Percentiles rank a stretch among this genome's conserved stretches.
These are phyloP conservation scores for Argentina anserina DNA, from an alignment of 306 rosid species.

Conservation along the genomic window DNA sequence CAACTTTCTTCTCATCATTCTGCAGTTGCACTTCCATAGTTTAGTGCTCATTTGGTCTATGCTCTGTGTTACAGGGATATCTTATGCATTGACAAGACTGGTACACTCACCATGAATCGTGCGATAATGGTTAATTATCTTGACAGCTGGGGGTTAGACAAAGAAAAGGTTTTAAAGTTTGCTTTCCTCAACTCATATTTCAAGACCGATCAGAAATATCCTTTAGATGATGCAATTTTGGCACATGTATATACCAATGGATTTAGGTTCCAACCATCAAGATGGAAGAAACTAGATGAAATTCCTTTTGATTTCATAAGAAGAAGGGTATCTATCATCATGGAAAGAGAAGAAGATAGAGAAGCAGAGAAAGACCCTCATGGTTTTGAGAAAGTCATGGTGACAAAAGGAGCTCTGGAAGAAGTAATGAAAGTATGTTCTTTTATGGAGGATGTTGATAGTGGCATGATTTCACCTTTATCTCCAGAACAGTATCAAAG, in stretches of 20 bases:
- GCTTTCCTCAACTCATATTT: slow-evolving; percentile 79
- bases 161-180: slow-evolving; percentile 55
- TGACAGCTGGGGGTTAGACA: slow-evolving; percentile 44
- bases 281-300: slow-evolving; percentile 71
- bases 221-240: slow-evolving; percentile 73
- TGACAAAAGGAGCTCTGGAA: slow-evolving; percentile 83
- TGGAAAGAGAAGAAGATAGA: slow-evolving; percentile 45
- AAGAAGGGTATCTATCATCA: slow-evolving; percentile 68
- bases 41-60: neutral
- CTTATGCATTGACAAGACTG: slow-evolving; percentile 84
- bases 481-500: slow-evolving; percentile 43
- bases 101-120: slow-evolving; percentile 75
- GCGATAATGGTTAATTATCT: slow-evolving; percentile 64
- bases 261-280: slow-evolving; percentile 72
- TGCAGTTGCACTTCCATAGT: neutral
- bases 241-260: slow-evolving; percentile 75
- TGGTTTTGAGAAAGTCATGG: slow-evolving; percentile 39
- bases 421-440: slow-evolving; percentile 72
- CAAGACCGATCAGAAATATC: slow-evolving; percentile 80
- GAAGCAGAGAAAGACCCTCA: slow-evolving; percentile 23
- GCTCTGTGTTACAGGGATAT: slow-evolving; percentile 55
- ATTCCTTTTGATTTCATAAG: slow-evolving; percentile 85
- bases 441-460: slow-evolving; percentile 44
- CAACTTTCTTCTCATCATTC: neutral
- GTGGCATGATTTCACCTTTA: slow-evolving; percentile 27